phyloP scores from a whole-genome alignment of 169 alveolate species.

The Ichthyophthirius multifiliis region DNA sequence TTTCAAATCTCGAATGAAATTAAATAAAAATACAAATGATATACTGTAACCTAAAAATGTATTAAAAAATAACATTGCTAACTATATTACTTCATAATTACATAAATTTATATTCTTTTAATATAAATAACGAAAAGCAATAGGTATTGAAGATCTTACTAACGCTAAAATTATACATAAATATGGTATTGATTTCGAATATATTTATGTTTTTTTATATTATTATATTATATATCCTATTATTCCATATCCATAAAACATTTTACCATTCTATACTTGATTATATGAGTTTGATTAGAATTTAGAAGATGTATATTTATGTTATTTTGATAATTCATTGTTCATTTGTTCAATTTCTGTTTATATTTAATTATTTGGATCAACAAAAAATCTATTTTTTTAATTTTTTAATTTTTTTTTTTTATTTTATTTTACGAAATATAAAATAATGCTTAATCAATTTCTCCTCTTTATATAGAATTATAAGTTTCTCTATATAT shows the following conservation, averaged over 20 bases:
- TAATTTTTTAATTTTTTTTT: not conserved
- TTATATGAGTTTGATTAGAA: not conserved
- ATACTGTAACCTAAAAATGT: not conserved
- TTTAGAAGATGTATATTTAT: not conserved
- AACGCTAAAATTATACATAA: not conserved
- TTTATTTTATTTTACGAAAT: not conserved
- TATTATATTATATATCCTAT: not conserved
- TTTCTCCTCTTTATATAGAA: conserved; percentile 2
- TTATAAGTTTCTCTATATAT: not conserved
- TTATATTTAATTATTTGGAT: not conserved
- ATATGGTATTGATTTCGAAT: not conserved
- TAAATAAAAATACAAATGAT: not conserved
- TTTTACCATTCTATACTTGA: not conserved
- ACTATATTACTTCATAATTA: not conserved
- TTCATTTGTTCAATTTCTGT: not conserved
- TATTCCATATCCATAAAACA: not conserved
- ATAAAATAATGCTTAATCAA: not conserved
- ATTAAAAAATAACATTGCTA: not conserved
- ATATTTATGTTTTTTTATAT: not conserved
- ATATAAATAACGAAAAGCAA: not conserved
- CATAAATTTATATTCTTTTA: not conserved
- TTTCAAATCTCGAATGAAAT: conserved; percentile 6
- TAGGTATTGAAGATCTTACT: not conserved
- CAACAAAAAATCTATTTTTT: not conserved
- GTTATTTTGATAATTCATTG: not conserved